These are phyloP conservation scores for Metschnikowia koreensis DNA, from an alignment of 805 yeast genomes.

Conservation along the genomic window DNA sequence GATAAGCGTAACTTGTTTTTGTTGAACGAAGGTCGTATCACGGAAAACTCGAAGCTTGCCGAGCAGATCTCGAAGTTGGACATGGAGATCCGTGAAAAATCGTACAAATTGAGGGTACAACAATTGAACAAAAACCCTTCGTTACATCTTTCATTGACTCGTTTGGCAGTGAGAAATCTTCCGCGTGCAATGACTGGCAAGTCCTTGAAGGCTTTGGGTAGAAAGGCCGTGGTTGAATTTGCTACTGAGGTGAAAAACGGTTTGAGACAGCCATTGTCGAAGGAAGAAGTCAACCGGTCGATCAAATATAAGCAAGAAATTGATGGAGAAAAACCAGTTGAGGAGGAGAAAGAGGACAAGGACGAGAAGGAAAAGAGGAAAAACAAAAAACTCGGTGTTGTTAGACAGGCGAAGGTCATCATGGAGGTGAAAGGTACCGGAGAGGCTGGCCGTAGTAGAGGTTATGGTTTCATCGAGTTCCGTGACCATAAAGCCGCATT, in stretches of 20 bases:
- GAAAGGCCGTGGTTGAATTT: conserved; percentile 92
- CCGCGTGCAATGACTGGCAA: conserved; percentile 91
- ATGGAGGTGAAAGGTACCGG: conserved; percentile 91
- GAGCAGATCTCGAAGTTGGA: conserved; percentile 65
- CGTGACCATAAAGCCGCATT: conserved; percentile 90
- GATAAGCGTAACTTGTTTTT: conserved; percentile 85
- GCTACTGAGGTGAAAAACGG: conserved; percentile 82
- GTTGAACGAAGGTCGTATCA: conserved; percentile 91
- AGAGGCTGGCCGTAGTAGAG: conserved; percentile 86
- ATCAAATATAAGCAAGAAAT: conserved; percentile 56
- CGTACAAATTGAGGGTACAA: conserved; percentile 79
- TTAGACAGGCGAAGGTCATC: conserved; percentile 88
- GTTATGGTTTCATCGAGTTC: conserved; percentile 93
- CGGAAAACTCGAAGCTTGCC: conserved; percentile 77
- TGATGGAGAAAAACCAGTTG: conserved; percentile 27
- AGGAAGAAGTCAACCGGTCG: conserved; percentile 85
- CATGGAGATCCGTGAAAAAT: conserved; percentile 82
- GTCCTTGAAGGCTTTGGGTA: conserved; percentile 84
- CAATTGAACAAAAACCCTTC: conserved; percentile 90
- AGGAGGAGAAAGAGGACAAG: conserved; percentile 53
- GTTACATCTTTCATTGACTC: conserved; percentile 87
- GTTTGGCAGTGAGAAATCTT: conserved; percentile 90
- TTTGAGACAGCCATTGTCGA: conserved; percentile 77
- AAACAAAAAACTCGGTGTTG: conserved; percentile 82
- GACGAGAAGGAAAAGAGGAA: conserved; percentile 54